A percentile compares a stretch with the other conserved stretches of the same genome.
These are phyloP conservation scores for Trichoderma arundinaceum DNA, from an alignment of 2,329 filamentous ascomycete species.

Conservation along the genomic window DNA sequence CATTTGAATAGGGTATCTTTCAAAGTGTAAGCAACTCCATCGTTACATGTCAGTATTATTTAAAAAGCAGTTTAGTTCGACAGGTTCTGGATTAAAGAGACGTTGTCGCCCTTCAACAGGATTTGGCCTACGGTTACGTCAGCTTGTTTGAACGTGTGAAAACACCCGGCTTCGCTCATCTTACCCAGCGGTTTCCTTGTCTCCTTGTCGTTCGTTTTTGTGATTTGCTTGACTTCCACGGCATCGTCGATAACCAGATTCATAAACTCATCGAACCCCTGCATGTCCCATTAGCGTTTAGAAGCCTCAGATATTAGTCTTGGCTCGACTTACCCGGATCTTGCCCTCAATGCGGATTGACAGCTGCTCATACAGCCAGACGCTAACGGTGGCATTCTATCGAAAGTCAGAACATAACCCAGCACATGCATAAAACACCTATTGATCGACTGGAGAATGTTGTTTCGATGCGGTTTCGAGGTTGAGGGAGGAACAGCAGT, in stretches of 20 bases:
- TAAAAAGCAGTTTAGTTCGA: constrained; percentile 38
- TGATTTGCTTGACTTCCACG: constrained; percentile 84
- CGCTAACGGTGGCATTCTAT: constrained; percentile 80
- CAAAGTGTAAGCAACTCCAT: constrained; percentile 23
- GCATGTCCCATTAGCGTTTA: background rate
- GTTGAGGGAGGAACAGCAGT: background rate
- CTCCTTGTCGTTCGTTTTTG: constrained; percentile 78
- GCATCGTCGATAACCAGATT: constrained; percentile 97
- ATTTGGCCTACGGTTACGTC: constrained; percentile 71
- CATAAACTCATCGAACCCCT: constrained; percentile 99
- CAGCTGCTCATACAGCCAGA: constrained; percentile 98
- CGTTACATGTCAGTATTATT: constrained; percentile 14
- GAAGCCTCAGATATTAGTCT: no score
- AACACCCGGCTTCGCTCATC: background rate
- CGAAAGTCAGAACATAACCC: constrained; percentile 11
- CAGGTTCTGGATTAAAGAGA: constrained; percentile 74
- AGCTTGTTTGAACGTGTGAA: constrained; percentile 33
- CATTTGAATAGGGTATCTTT: constrained; percentile 26
- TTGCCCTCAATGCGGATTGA: constrained; percentile 94
- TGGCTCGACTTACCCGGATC: constrained; percentile 72
- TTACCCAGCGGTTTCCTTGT: constrained; percentile 78
- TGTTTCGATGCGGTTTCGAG: no score
- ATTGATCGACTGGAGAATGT: background rate
- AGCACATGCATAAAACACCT: background rate
- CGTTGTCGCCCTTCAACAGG: constrained; percentile 85